phyloP scores from a whole-genome alignment of 805 yeast genomes.

The Candida ortonii region DNA sequence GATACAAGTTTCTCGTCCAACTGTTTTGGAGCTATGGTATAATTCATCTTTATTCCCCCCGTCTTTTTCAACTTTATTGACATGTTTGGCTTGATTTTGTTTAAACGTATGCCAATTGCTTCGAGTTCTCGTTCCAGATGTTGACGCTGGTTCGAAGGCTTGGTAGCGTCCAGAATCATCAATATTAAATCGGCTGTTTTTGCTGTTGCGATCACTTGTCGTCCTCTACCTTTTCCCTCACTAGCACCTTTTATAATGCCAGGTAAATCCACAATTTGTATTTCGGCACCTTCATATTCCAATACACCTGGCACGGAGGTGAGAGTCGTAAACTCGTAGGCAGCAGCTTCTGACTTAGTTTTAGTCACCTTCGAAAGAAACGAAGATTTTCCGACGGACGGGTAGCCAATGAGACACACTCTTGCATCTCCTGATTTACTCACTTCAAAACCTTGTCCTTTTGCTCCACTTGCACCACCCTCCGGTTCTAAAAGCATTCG shows the following conservation, averaged over 20 bases:
- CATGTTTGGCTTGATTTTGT: conserved; percentile 77
- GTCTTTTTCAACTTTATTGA: conserved; percentile 75
- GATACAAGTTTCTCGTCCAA: conserved; percentile 78
- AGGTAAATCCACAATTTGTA: conserved; percentile 95
- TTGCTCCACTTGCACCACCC: conserved; percentile 63
- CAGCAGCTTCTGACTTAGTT: conserved; percentile 93
- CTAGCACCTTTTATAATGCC: conserved; percentile 97
- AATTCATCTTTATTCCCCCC: conserved; percentile 87
- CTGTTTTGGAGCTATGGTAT: conserved; percentile 76
- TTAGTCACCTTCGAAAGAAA: conserved; percentile 85
- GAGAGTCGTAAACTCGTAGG: conserved; percentile 91
- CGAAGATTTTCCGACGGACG: conserved; percentile 96
- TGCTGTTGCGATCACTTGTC: conserved; percentile 95
- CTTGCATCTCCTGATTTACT: conserved; percentile 95
- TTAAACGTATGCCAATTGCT: conserved; percentile 88
- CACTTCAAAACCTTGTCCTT: conserved; percentile 87
- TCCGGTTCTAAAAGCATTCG: conserved; percentile 90
- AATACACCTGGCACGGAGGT: conserved; percentile 96
- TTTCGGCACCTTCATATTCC: conserved; percentile 94
- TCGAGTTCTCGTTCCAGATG: conserved; percentile 87
- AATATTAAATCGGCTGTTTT: conserved; percentile 89
- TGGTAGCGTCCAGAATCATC: conserved; percentile 95
- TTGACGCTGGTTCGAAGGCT: conserved; percentile 83
- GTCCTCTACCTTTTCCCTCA: conserved; percentile 96
- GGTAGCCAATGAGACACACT: conserved; percentile 92